phyloP scores from a whole-genome alignment of 1,284 basidiomycete species.

The Cystobasidium pallidum region DNA sequence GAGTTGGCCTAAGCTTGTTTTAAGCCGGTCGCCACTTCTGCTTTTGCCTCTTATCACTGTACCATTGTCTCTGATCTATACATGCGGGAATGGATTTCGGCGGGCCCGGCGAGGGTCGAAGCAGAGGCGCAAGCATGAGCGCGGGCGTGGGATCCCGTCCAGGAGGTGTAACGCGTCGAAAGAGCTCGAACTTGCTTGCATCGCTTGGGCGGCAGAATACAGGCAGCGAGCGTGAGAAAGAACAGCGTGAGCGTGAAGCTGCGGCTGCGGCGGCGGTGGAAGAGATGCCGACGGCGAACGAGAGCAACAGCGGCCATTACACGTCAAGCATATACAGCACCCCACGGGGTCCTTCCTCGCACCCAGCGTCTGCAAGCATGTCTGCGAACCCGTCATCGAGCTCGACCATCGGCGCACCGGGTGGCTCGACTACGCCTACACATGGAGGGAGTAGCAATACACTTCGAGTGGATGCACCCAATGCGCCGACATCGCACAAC shows the following conservation, averaged over 20 bases:
- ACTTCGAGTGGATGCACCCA: slow-evolving; percentile 2
- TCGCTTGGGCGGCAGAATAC: slow-evolving; percentile 41
- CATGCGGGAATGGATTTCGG: slow-evolving; percentile 9
- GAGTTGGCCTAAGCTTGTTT: too few species aligned
- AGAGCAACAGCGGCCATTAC: slow-evolving; percentile 7
- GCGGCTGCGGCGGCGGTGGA: background rate
- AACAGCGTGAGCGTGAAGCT: slow-evolving; percentile 14
- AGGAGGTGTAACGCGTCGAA: slow-evolving; percentile 23
- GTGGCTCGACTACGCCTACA: slow-evolving; percentile 29
- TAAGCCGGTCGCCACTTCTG: background rate
- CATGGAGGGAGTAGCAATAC: background rate
- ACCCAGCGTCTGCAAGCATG: slow-evolving; percentile 25
- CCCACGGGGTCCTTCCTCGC: background rate
- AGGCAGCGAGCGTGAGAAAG: slow-evolving; percentile 21
- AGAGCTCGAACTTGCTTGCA: slow-evolving; percentile 43
- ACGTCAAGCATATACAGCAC: slow-evolving; percentile 10
- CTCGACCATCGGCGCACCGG: slow-evolving; percentile 10
- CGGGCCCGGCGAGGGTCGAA: slow-evolving; percentile 1
- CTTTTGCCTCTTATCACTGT: background rate
- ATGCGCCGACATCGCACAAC: slow-evolving; percentile 39
- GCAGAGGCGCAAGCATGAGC: background rate
- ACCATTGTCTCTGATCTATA: background rate
- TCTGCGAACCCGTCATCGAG: slow-evolving; percentile 7
- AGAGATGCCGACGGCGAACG: background rate
- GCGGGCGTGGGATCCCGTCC: background rate